These are phyloP conservation scores for Pseudotulostoma volvatum DNA, from an alignment of 495 filamentous ascomycete species.

Conservation along the genomic window DNA sequence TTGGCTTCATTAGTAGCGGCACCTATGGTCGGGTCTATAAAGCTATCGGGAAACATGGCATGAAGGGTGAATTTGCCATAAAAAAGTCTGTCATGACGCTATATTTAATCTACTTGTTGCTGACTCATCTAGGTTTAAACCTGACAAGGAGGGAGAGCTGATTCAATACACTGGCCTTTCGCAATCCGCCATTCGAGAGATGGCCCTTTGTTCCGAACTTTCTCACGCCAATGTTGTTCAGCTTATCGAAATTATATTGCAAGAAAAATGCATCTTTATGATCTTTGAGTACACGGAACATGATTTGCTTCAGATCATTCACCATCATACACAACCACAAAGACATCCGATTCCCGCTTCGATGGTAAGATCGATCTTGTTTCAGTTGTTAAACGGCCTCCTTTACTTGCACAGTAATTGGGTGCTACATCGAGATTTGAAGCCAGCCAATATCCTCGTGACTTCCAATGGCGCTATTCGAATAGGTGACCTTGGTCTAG, in stretches of 20 bases:
- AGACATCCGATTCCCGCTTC: slow-evolving; percentile 73
- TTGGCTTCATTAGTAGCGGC: slow-evolving; percentile 95
- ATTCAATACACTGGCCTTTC: slow-evolving; percentile 95
- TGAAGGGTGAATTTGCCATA: slow-evolving; percentile 72
- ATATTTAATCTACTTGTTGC: not conserved
- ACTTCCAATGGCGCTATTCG: slow-evolving; percentile 78
- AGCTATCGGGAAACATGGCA: slow-evolving; percentile 63
- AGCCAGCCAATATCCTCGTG: slow-evolving; percentile 98
- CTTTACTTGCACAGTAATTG: slow-evolving; percentile 93
- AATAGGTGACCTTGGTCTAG: slow-evolving; percentile 85
- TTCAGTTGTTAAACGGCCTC: slow-evolving; percentile 84
- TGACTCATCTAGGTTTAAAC: slow-evolving; percentile 62
- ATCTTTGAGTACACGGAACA: slow-evolving; percentile 98
- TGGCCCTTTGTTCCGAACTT: slow-evolving; percentile 94
- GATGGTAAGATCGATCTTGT: slow-evolving; percentile 82
- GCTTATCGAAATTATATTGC: slow-evolving; percentile 87
- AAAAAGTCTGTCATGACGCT: slow-evolving; percentile 47
- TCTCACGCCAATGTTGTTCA: slow-evolving; percentile 80
- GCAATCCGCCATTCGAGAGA: slow-evolving; percentile 91
- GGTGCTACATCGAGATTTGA: slow-evolving; percentile 93
- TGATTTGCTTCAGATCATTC: slow-evolving; percentile 93
- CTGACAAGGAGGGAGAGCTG: slow-evolving; percentile 92
- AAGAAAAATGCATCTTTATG: slow-evolving; percentile 99
- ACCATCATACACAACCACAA: slow-evolving; percentile 83
- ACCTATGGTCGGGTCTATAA: slow-evolving; percentile 99